phyloP scores from a whole-genome alignment of 2,329 filamentous ascomycete genomes.

The Bipolaris oryzae region DNA sequence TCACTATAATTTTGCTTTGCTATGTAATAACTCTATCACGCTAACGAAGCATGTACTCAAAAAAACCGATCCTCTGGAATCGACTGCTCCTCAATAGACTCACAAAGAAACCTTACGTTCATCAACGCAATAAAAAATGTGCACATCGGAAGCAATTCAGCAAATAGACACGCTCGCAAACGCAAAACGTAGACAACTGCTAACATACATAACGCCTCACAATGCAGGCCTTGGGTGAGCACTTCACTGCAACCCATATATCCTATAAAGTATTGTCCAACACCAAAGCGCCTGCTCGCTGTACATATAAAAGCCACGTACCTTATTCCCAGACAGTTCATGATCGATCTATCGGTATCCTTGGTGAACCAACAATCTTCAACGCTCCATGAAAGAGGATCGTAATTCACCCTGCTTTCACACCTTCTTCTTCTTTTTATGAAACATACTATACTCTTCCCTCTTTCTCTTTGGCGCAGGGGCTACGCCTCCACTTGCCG shows the following conservation, averaged over 20 bases:
- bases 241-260: neutral
- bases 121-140: no score
- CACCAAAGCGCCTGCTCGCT: neutral
- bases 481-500: slow-evolving; percentile 14
- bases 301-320: neutral
- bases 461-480: slow-evolving; percentile 25
- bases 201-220: neutral
- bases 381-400: neutral
- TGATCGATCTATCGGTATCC: neutral
- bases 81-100: no score
- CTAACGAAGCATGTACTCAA: no score
- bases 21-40: no score
- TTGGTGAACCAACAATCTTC: neutral
- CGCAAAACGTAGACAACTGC: neutral
- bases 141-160: neutral
- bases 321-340: neutral
- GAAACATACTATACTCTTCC: slow-evolving; percentile 30
- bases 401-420: neutral
- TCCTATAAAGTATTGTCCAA: neutral
- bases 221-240: neutral
- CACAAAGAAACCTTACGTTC: no score
- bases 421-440: slow-evolving; percentile 22
- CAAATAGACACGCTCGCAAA: neutral
- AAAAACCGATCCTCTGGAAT: no score
- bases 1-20: no score